Percentiles rank a stretch among this genome's conserved stretches.
Evolutionary conservation across 164 flowering plant species (phyloP).

Genomic region (Euptelea pleiosperma): DNA sequence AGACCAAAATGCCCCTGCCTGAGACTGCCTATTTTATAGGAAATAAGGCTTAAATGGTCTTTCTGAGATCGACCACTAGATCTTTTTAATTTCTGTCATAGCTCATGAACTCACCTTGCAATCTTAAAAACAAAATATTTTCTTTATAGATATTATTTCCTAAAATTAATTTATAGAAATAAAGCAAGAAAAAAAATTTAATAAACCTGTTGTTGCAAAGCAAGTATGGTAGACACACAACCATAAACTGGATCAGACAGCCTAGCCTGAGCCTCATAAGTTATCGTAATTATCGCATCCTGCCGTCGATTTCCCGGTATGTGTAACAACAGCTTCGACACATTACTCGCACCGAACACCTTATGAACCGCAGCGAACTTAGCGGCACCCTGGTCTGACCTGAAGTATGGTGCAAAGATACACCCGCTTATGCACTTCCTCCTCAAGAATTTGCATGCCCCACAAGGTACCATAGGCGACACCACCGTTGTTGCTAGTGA

Average conservation of each 20-base stretch:
- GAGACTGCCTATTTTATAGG: too few species aligned
- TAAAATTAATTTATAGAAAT: too few species aligned
- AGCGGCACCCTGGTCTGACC: slow-evolving; percentile 87
- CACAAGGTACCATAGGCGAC: slow-evolving; percentile 54
- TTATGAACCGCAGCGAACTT: slow-evolving; percentile 88
- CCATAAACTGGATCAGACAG: slow-evolving; percentile 90
- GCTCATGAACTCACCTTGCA: too few species aligned
- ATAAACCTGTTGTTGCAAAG: slow-evolving; percentile 82
- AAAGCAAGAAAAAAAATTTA: neutral
- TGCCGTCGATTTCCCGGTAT: slow-evolving; percentile 72
- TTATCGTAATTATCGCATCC: slow-evolving; percentile 76
- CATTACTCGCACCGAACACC: slow-evolving; percentile 93
- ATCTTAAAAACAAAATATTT: too few species aligned
- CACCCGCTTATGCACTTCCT: slow-evolving; percentile 83
- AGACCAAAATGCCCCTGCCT: too few species aligned
- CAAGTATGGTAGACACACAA: slow-evolving; percentile 86
- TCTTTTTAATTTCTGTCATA: too few species aligned
- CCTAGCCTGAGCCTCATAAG: slow-evolving; percentile 90
- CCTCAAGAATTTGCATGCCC: slow-evolving; percentile 92
- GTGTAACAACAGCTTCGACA: slow-evolving; percentile 70
- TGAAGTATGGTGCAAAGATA: slow-evolving; percentile 82
- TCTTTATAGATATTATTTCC: too few species aligned
- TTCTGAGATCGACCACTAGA: too few species aligned
- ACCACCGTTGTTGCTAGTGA: too few species aligned
- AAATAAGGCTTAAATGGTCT: too few species aligned